A percentile compares a stretch with the other conserved stretches of the same genome.
These are phyloP conservation scores for Parmelia sp. DNA, from an alignment of 495 filamentous ascomycete species.

Conservation along the genomic window DNA sequence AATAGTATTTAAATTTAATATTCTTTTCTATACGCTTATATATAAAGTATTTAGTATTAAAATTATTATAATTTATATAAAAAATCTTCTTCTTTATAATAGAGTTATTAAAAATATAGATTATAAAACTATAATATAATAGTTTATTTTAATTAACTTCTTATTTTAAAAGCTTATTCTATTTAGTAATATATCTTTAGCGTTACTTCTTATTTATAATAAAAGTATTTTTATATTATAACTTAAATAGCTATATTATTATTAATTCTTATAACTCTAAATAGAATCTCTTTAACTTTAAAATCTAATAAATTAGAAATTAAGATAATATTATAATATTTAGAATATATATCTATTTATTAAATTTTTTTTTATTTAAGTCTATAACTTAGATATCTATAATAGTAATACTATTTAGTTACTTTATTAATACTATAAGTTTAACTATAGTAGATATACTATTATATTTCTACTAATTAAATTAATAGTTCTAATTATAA, in stretches of 20 bases:
- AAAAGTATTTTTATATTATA: no score
- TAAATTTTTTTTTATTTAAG: not conserved
- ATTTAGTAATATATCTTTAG: not conserved
- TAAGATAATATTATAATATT: not conserved
- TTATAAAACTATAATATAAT: not conserved
- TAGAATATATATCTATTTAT: not conserved
- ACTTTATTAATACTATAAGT: not conserved
- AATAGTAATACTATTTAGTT: not conserved
- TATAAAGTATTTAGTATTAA: not conserved
- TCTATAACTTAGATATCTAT: not conserved
- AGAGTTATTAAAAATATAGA: no score
- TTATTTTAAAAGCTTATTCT: not conserved
- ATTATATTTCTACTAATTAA: not conserved
- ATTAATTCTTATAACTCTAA: not conserved
- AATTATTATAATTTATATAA: not conserved
- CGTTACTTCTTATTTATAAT: not conserved
- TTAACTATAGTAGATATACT: not conserved
- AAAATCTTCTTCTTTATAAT: not conserved
- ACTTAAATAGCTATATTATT: not conserved
- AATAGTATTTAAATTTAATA: not conserved
- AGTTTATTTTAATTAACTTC: not conserved
- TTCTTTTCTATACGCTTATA: not conserved
- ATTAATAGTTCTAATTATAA: not conserved
- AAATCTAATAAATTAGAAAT: not conserved
- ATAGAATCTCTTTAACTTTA: not conserved